A percentile compares a stretch with the other conserved stretches of the same genome.
phyloP scores from a whole-genome alignment of 176 grass and related monocot species.

The Aegilops bicornis region DNA sequence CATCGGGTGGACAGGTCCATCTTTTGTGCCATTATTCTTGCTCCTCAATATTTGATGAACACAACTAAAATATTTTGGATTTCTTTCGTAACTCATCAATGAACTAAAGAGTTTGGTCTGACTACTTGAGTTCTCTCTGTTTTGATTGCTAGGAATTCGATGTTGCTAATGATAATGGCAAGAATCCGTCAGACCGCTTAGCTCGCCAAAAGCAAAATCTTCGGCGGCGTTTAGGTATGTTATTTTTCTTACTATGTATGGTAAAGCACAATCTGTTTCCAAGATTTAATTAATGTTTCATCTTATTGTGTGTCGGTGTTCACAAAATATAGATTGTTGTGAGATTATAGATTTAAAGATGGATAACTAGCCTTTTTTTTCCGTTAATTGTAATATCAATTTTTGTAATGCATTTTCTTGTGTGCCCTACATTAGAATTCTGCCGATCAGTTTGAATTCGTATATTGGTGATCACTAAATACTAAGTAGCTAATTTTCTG shows the following conservation, averaged over 20 bases:
- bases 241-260: conserved; percentile 30
- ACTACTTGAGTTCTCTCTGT: not conserved
- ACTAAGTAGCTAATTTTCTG: not conserved
- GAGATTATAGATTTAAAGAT: not conserved
- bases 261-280: not conserved
- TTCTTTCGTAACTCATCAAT: conserved; percentile 9
- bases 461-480: conserved; percentile 10
- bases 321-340: not conserved
- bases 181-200: conserved; percentile 85
- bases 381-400: conserved; percentile 3
- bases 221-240: conserved; percentile 85
- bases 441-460: not conserved
- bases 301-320: conserved; percentile 13
- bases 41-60: not conserved
- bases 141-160: conserved; percentile 84
- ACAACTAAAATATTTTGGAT: not conserved
- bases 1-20: conserved; percentile 95
- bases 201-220: conserved; percentile 97
- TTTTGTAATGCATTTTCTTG: not conserved
- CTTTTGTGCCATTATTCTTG: conserved; percentile 15
- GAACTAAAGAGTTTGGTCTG: not conserved
- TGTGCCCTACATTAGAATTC: not conserved
- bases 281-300: conserved; percentile 17
- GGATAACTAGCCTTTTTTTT: not conserved
- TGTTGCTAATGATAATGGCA: conserved; percentile 74